Conservation (phyloP, 768 basidiomycete genomes). For the Termitomyces sp. region DNA sequence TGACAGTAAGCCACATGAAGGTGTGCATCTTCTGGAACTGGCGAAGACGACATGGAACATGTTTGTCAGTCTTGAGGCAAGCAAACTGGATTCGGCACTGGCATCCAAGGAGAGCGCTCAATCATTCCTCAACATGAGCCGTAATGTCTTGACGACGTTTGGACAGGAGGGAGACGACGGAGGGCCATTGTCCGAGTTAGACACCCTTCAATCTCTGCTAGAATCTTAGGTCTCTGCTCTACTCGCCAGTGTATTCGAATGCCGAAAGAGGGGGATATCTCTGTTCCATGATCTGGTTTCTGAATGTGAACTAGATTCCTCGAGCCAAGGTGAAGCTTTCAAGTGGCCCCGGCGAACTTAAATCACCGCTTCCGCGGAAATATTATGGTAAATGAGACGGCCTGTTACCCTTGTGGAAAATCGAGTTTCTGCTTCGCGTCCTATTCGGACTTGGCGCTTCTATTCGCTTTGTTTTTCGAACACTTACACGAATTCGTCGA, state of each 20-base stretch:
- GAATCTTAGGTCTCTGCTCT: constrained; percentile 10
- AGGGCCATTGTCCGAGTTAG: constrained; percentile 54
- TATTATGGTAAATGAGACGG: no score
- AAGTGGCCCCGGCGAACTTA: background rate
- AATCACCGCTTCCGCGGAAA: background rate
- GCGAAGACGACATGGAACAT: constrained; percentile 78
- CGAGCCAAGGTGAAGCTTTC: background rate
- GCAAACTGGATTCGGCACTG: constrained; percentile 12
- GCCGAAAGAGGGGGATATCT: background rate
- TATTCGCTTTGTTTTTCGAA: background rate
- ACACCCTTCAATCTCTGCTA: constrained; percentile 37
- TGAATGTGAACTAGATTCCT: background rate
- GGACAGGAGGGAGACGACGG: constrained; percentile 60
- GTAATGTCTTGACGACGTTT: constrained; percentile 37
- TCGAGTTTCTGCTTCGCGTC: background rate
- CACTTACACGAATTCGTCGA: background rate
- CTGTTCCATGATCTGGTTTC: background rate
- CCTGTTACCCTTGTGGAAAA: background rate
- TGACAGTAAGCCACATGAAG: constrained; percentile 26
- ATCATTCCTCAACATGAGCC: constrained; percentile 35
- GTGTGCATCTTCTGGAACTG: constrained; percentile 70
- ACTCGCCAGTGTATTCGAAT: background rate
- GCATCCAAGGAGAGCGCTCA: constrained; percentile 23
- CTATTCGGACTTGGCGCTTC: background rate
- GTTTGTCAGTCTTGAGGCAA: constrained; percentile 28